Percentiles rank a stretch among this genome's conserved stretches.
These are phyloP conservation scores for Ilyonectria destructans DNA, from an alignment of 2,329 filamentous ascomycete species.

Conservation along the genomic window DNA sequence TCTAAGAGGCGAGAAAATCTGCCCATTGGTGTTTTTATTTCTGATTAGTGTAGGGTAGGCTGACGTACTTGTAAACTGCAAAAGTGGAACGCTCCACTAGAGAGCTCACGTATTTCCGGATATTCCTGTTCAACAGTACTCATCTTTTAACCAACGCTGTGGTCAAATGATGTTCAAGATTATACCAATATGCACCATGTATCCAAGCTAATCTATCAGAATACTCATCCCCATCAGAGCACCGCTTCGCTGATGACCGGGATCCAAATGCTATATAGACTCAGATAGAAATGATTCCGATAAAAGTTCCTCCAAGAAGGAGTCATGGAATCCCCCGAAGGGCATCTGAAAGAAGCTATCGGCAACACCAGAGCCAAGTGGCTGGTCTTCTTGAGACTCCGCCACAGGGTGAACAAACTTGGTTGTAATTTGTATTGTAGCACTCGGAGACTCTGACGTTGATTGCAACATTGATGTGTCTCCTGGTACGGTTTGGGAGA, in stretches of 20 bases:
- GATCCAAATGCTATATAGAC: not conserved
- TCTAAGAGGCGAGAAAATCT: too few species aligned
- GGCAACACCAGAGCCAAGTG: not conserved
- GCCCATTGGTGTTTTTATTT: too few species aligned
- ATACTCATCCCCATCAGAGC: too few species aligned
- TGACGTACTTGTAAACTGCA: too few species aligned
- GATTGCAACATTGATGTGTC: not conserved
- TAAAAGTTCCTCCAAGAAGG: slow-evolving; percentile 44
- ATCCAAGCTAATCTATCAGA: not conserved
- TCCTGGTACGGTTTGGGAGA: slow-evolving; percentile 7
- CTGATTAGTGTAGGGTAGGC: too few species aligned
- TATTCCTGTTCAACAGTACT: not conserved
- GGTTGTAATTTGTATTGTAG: slow-evolving; percentile 44
- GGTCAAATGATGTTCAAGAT: too few species aligned
- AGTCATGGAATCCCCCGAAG: slow-evolving; percentile 37
- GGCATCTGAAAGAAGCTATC: slow-evolving; percentile 35
- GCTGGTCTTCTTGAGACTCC: slow-evolving; percentile 15
- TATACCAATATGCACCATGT: not conserved
- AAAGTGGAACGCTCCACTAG: too few species aligned
- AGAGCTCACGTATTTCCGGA: too few species aligned
- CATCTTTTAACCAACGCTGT: not conserved
- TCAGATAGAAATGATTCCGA: slow-evolving; percentile 38
- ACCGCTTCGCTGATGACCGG: not conserved
- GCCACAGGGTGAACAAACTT: slow-evolving; percentile 45
- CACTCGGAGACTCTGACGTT: slow-evolving; percentile 18